Evolutionary conservation across 2,329 filamentous ascomycete species (phyloP).

Genomic region (Fragosphaeria purpurea): DNA sequence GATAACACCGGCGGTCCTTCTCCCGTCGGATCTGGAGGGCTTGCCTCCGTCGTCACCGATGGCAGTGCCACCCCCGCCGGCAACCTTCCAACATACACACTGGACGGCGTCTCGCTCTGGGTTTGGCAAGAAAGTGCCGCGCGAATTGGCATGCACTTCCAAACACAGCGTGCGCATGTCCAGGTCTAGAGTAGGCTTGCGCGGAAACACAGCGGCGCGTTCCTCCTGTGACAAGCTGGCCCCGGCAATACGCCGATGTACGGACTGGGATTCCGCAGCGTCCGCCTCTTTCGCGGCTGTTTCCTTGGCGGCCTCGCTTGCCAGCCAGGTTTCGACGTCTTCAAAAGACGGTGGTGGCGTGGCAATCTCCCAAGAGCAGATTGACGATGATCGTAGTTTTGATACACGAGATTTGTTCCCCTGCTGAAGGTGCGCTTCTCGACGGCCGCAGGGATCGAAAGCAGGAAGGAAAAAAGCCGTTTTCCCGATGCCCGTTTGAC

Average conservation of each 20-base stretch:
- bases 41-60: background rate
- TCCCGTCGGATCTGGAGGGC: constrained; percentile 30
- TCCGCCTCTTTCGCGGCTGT: constrained; percentile 12
- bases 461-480: background rate
- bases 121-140: constrained; percentile 72
- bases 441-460: background rate
- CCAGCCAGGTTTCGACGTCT: constrained; percentile 63
- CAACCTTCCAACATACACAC: constrained; percentile 83
- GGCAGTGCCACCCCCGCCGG: constrained; percentile 33
- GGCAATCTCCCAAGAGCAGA: constrained; percentile 60
- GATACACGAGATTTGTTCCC: background rate
- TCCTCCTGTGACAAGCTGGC: background rate
- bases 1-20: constrained; percentile 54
- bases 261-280: background rate
- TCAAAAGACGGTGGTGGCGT: constrained; percentile 56
- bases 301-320: constrained; percentile 23
- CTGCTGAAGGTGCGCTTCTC: too few species aligned
- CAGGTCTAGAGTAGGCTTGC: constrained; percentile 31
- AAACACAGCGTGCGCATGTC: constrained; percentile 97
- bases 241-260: background rate
- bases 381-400: background rate
- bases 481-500: background rate
- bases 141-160: constrained; percentile 83
- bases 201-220: background rate
- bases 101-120: constrained; percentile 83